These are phyloP conservation scores for Macrolepiota fuliginosa DNA, from an alignment of 768 basidiomycete species.

Conservation along the genomic window DNA sequence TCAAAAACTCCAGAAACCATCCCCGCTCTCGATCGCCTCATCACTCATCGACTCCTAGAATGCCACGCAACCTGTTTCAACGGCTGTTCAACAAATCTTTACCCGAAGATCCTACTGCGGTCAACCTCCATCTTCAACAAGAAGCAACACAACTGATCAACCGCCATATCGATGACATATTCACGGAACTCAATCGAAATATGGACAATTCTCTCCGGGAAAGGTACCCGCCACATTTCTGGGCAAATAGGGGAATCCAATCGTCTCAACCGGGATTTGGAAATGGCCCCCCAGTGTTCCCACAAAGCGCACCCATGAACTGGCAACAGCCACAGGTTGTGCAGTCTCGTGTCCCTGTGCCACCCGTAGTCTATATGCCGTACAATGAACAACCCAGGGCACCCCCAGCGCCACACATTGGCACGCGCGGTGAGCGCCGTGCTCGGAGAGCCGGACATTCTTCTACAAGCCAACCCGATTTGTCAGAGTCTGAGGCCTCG, in stretches of 20 bases:
- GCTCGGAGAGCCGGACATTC: too few species aligned
- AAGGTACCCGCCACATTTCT: background rate
- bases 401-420: too few species aligned
- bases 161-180: constrained; percentile 1
- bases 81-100: background rate
- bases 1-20: background rate
- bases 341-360: too few species aligned
- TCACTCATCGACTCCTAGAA: background rate
- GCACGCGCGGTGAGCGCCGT: too few species aligned
- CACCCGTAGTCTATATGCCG: too few species aligned
- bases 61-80: background rate
- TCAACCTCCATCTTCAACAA: constrained; percentile 1
- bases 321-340: background rate
- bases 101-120: background rate
- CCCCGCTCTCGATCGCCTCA: background rate
- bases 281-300: background rate
- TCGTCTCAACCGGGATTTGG: background rate
- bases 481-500: too few species aligned
- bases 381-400: too few species aligned
- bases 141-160: background rate
- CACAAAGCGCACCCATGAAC: background rate
- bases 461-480: too few species aligned
- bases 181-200: background rate
- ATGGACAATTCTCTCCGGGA: background rate
- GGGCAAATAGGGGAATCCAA: background rate